These are phyloP conservation scores for Leccinum arenicola DNA, from an alignment of 768 basidiomycete species.

Conservation along the genomic window DNA sequence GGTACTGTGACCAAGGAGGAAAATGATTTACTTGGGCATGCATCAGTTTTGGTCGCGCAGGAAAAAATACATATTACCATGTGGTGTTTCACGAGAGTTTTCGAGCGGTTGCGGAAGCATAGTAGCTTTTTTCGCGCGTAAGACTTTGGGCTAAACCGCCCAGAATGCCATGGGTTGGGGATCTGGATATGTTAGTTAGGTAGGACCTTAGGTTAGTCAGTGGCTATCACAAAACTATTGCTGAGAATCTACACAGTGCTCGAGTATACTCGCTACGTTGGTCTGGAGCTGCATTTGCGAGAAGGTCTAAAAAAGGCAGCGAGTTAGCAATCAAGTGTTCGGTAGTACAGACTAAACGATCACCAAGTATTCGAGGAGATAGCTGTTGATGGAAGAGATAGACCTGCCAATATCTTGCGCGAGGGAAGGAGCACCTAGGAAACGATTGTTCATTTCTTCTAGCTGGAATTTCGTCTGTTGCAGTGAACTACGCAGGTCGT, in stretches of 20 bases:
- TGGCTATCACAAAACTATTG: too few relatives aligned
- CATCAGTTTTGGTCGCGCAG: too few relatives aligned
- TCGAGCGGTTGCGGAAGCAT: too few relatives aligned
- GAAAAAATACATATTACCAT: too few relatives aligned
- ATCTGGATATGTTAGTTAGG: slow-evolving; percentile 29
- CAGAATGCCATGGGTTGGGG: slow-evolving; percentile 84
- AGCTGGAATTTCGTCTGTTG: background rate
- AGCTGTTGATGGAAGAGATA: background rate
- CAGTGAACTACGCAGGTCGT: slow-evolving; percentile 1
- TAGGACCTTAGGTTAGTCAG: slow-evolving; percentile 29
- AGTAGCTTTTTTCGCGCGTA: too few relatives aligned
- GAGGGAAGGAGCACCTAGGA: background rate
- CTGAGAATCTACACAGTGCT: too few relatives aligned
- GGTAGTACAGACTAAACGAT: background rate
- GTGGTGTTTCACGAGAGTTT: too few relatives aligned
- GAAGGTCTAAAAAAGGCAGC: background rate
- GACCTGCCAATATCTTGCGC: background rate
- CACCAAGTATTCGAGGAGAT: slow-evolving; percentile 3
- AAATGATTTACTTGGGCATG: too few relatives aligned
- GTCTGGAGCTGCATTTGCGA: background rate
- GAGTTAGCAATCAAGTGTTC: background rate
- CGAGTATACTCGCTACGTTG: background rate
- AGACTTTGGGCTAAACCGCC: too few relatives aligned
- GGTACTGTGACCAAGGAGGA: too few relatives aligned
- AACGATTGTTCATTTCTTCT: background rate